phyloP scores from a whole-genome alignment of 2,329 filamentous ascomycete species.

The Fusarium floridanum region DNA sequence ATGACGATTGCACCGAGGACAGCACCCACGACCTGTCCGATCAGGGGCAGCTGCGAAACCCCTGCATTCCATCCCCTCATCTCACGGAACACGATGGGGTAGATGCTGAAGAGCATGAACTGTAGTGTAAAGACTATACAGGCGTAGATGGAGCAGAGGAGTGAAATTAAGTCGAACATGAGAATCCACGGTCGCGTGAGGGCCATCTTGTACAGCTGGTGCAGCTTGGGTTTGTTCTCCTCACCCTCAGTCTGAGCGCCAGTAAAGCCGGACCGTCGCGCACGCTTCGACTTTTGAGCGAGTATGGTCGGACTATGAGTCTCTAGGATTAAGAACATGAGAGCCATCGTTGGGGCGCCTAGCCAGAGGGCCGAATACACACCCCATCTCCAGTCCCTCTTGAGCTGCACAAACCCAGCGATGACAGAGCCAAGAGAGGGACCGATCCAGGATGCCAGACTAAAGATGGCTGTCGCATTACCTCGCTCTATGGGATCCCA shows the following conservation, averaged over 20 bases:
- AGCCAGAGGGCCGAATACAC: constrained; percentile 63
- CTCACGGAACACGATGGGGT: constrained; percentile 67
- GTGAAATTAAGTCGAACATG: constrained; percentile 66
- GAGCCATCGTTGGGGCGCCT: constrained; percentile 52
- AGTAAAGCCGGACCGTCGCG: constrained; percentile 61
- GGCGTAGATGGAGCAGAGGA: constrained; percentile 65
- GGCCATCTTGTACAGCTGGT: constrained; percentile 63
- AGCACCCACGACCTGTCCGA: constrained; percentile 64
- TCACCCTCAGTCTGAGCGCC: constrained; percentile 65
- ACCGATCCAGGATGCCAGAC: constrained; percentile 66
- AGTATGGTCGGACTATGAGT: constrained; percentile 66
- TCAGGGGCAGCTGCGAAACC: constrained; percentile 63
- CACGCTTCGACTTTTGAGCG: constrained; percentile 64
- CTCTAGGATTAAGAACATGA: constrained; percentile 71
- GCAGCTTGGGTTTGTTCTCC: constrained; percentile 56
- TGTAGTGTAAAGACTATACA: constrained; percentile 65
- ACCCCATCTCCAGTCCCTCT: constrained; percentile 66
- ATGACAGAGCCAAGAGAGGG: constrained; percentile 67
- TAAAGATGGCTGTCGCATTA: constrained; percentile 67
- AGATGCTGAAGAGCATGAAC: constrained; percentile 71
- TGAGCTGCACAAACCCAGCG: constrained; percentile 68
- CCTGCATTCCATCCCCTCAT: constrained; percentile 66
- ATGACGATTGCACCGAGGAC: constrained; percentile 58
- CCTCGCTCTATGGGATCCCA: constrained; percentile 66
- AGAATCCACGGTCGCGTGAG: constrained; percentile 67